Base-by-base conservation (phyloP, 345 rosid species). In the Pistacia vera region DNA sequence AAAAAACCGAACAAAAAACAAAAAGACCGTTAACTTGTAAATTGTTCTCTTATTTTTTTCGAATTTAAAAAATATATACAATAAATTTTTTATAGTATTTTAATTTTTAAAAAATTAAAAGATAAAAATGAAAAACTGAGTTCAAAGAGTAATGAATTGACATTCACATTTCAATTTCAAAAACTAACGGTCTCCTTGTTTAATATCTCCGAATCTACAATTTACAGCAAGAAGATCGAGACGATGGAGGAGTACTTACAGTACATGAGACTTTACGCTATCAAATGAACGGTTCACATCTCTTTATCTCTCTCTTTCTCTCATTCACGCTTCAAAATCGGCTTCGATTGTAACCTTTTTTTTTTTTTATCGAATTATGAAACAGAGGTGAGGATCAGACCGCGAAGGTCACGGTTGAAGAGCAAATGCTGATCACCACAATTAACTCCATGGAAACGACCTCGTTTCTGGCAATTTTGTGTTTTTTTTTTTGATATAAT, bases 221-320 rank as follows among this genome's bases (percentile, higher is more conserved):
- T 5, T 65, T 11, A 5, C 11, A 4, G 7, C 49, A 30, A 4
- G 54, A 66, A 17, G 28, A 48, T 28, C 71, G 12, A 33, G 70
- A 75, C 73, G 81, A 95, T 92, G 97, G 97, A 93, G 83, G 94
- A 93, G 57, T 95, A 93, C 64, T 83, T 93, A 85, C 93, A 91
- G 87, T 81, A 82, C 83, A 84, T 90, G 92, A 89, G 87, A 82
- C 92, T 77, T 85, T 95, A 18, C 93, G 93, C 11, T 91, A 88
- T 74, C 97, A 91, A 70, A 91, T 95, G 90, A 90, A 85, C 75
- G 97, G 97, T 86, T 75, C 1, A 66, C 49, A 44, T 68, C 62
- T 44, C 18, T 17, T 25, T 62, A 56, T 60, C 57, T 60, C 25
- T 70, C 56, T 69, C 22, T 74, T 57, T 25, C 83, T 85, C 59